Conservation (phyloP, 2,329 filamentous ascomycete species). For the Cordyceps fumosorosea region DNA sequence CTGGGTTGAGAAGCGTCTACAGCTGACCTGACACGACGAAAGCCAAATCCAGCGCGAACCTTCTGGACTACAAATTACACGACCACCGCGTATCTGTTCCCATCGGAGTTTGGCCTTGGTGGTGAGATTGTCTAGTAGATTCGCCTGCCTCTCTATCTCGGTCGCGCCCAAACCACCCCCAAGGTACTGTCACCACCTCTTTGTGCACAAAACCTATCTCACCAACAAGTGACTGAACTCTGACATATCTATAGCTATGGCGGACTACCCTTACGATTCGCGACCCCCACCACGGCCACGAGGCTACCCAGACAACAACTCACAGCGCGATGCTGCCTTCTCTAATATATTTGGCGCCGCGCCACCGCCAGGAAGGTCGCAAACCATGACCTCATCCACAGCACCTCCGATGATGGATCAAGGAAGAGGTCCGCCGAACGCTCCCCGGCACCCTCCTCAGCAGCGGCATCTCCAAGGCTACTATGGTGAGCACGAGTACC, state of each 20-base stretch:
- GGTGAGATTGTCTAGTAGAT: conserved; percentile 5
- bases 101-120: background rate
- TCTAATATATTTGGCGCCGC: conserved; percentile 90
- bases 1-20: background rate
- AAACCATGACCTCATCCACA: conserved; percentile 86
- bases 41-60: background rate
- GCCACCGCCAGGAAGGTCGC: conserved; percentile 80
- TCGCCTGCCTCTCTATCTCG: background rate
- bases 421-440: conserved; percentile 48
- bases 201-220: background rate
- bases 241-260: conserved; percentile 35
- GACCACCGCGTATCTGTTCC: too few species aligned
- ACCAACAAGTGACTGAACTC: background rate
- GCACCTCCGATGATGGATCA: conserved; percentile 41
- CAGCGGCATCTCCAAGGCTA: conserved; percentile 37
- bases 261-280: conserved; percentile 52
- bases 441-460: conserved; percentile 55
- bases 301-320: conserved; percentile 48
- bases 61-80: background rate
- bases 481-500: conserved; percentile 27
- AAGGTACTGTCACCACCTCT: background rate
- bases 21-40: background rate
- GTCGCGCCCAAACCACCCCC: background rate
- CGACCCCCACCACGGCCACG: conserved; percentile 37
- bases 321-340: conserved; percentile 89